These are phyloP conservation scores for Erythrophleum fordii DNA, from an alignment of 306 rosid genomes.

Conservation along the genomic window DNA sequence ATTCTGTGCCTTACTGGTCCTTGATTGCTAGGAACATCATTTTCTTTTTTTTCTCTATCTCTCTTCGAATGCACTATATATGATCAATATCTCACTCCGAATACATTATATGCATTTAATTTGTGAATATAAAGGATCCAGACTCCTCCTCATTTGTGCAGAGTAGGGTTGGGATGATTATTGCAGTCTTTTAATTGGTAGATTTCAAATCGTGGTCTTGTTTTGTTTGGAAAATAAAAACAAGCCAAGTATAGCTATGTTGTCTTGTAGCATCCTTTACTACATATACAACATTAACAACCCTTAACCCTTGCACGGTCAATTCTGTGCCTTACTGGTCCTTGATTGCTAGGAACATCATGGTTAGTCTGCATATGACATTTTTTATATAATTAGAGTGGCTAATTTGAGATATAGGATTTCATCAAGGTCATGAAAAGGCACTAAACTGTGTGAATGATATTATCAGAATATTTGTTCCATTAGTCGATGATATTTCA, in stretches of 20 bases:
- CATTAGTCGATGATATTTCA: slow-evolving; percentile 29
- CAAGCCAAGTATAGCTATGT: not conserved
- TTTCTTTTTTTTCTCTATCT: too few species aligned
- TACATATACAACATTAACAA: not conserved
- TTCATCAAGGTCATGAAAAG: not conserved
- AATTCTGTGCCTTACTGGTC: not conserved
- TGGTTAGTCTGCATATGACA: slow-evolving; percentile 2
- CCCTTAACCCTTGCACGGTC: not conserved
- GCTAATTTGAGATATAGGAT: not conserved
- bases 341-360: slow-evolving; percentile 21
- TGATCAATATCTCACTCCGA: too few species aligned
- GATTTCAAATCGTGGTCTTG: not conserved
- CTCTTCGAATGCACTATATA: too few species aligned
- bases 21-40: slow-evolving; percentile 22
- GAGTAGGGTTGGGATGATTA: too few species aligned
- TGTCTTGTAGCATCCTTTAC: not conserved
- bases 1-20: not conserved
- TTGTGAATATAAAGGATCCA: too few species aligned
- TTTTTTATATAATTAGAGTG: not conserved
- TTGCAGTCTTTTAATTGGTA: slow-evolving; percentile 19
- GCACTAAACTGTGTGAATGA: not conserved
- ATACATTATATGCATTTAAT: too few species aligned
- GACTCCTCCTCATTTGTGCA: too few species aligned
- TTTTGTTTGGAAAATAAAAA: slow-evolving; percentile 27
- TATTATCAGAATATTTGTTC: not conserved